Percentiles rank a stretch among this genome's conserved stretches.
Conservation (phyloP, 306 rosid species). For the Potentilla sterilis region DNA sequence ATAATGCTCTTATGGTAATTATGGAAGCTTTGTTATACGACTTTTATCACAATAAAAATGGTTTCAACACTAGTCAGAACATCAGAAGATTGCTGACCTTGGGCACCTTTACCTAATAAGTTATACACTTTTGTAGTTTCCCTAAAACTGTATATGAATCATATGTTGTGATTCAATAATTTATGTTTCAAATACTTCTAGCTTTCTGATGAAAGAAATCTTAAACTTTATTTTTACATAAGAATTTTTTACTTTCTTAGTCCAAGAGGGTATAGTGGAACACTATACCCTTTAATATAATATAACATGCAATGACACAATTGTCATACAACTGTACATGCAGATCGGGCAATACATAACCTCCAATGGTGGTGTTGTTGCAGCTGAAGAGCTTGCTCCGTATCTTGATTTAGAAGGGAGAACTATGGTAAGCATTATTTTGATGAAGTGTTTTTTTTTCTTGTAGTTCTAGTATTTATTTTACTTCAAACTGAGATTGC, state of each 20-base stretch:
- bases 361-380: slow-evolving; percentile 90
- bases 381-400: slow-evolving; percentile 97
- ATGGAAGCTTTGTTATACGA: background rate
- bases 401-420: slow-evolving; percentile 69
- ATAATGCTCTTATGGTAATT: background rate
- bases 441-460: background rate
- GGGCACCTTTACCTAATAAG: background rate
- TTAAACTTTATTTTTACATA: background rate
- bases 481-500: background rate
- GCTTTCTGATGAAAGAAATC: background rate
- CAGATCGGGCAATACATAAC: slow-evolving; percentile 96
- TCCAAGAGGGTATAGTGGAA: background rate
- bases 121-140: background rate
- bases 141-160: background rate
- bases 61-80: background rate
- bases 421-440: slow-evolving; percentile 44
- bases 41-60: background rate
- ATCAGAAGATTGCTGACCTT: background rate
- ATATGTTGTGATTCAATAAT: background rate
- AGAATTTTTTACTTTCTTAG: background rate
- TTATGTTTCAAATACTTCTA: background rate
- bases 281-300: background rate
- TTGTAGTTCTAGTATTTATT: background rate
- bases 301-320: background rate
- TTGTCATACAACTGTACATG: slow-evolving; percentile 19